Conservation (phyloP, 2,329 filamentous ascomycete genomes). For the Chrysoporthe cubensis region DNA sequence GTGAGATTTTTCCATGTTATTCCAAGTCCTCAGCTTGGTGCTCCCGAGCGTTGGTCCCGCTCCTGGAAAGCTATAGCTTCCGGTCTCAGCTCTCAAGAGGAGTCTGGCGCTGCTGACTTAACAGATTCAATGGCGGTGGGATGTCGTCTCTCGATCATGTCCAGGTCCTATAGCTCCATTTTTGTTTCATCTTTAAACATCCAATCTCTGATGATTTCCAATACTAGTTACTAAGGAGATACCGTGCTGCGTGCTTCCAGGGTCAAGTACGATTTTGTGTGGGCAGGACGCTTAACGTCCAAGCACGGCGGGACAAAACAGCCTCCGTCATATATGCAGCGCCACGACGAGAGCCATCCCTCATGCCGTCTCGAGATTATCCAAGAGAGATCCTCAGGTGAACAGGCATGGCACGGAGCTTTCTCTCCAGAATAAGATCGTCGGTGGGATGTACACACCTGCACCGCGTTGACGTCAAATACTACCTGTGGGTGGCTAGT, state of each 20-base stretch:
- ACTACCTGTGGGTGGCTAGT: no score
- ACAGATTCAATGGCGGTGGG: neutral
- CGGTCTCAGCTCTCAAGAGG: slow-evolving; percentile 50
- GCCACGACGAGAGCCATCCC: no score
- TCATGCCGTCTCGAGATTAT: no score
- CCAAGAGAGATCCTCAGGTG: no score
- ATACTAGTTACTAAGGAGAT: neutral
- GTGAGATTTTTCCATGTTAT: slow-evolving; percentile 68
- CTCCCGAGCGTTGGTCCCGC: slow-evolving; percentile 49
- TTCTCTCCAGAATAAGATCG: no score
- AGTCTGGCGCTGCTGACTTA: neutral
- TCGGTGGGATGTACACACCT: no score
- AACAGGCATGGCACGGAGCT: no score
- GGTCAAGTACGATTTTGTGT: neutral
- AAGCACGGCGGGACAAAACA: no score
- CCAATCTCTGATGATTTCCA: neutral
- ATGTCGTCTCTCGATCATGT: neutral
- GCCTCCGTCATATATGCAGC: no score
- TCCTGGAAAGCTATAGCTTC: slow-evolving; percentile 49
- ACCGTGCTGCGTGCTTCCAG: neutral
- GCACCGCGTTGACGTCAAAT: no score
- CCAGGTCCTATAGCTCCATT: neutral
- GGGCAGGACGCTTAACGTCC: neutral
- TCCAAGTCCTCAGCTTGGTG: slow-evolving; percentile 57
- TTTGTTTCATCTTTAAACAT: neutral